Evolutionary conservation across 1,139 yeast genomes (phyloP).

Genomic region (Casaregolazyma lundiana): DNA sequence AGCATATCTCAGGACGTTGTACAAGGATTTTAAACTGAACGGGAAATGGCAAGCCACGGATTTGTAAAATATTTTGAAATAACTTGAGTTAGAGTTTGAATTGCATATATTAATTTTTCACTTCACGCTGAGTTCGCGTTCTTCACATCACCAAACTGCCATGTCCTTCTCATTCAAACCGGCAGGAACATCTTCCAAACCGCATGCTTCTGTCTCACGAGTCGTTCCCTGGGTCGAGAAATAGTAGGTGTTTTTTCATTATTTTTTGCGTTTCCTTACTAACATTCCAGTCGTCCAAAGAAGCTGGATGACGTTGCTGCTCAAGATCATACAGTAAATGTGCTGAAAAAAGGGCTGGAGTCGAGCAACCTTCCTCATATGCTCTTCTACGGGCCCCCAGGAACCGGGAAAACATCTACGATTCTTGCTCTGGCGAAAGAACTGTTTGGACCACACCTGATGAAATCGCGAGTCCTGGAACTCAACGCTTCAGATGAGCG

Average conservation of each 20-base stretch:
- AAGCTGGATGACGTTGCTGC: slow-evolving; percentile 81
- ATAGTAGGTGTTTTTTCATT: slow-evolving; percentile 40
- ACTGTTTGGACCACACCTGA: slow-evolving; percentile 60
- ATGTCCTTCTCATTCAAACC: slow-evolving; percentile 14
- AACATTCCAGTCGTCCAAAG: slow-evolving; percentile 59
- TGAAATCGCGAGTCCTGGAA: slow-evolving; percentile 77
- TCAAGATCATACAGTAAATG: slow-evolving; percentile 84
- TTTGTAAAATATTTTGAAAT: slow-evolving; percentile 26
- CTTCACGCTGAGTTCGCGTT: slow-evolving; percentile 3
- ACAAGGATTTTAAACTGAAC: slow-evolving; percentile 64
- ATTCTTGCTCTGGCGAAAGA: slow-evolving; percentile 83
- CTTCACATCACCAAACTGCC: slow-evolving; percentile 3
- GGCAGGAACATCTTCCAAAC: slow-evolving; percentile 8
- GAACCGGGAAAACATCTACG: slow-evolving; percentile 95
- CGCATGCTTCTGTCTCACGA: background rate
- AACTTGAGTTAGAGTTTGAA: slow-evolving; percentile 22
- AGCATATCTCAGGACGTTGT: slow-evolving; percentile 60
- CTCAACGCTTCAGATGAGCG: slow-evolving; percentile 95
- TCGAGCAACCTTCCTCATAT: slow-evolving; percentile 89
- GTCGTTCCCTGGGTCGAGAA: slow-evolving; percentile 70
- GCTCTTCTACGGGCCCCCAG: slow-evolving; percentile 97
- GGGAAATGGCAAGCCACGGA: slow-evolving; percentile 70
- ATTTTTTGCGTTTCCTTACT: background rate
- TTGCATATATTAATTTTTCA: background rate
- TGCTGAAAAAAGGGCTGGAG: slow-evolving; percentile 71